phyloP scores from a whole-genome alignment of 163 green algal species.

The Chlorella variabilis region DNA sequence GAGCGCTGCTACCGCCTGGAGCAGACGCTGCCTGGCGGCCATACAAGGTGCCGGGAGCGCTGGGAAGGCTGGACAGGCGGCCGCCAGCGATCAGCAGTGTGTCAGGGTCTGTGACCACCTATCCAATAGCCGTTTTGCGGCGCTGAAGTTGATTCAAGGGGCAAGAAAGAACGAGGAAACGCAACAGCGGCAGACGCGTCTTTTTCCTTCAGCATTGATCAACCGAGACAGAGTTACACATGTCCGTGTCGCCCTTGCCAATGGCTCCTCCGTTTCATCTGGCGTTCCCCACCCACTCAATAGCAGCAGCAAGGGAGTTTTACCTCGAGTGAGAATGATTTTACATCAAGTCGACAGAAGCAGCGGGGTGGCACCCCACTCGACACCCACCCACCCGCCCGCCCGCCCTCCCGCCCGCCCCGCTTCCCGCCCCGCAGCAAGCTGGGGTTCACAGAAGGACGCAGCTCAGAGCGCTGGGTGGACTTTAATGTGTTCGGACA shows the following conservation, averaged over 20 bases:
- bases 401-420: background rate
- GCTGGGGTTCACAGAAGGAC: constrained; percentile 72
- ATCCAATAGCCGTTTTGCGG: too few relatives aligned
- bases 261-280: constrained; percentile 86
- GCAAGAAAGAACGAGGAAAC: too few relatives aligned
- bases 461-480: constrained; percentile 72
- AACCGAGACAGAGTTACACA: too few relatives aligned
- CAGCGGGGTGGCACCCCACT: too few relatives aligned
- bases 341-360: too few relatives aligned
- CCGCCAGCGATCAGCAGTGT: background rate
- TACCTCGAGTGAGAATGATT: constrained; percentile 75
- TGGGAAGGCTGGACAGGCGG: background rate
- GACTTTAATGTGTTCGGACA: constrained; percentile 75
- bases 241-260: too few relatives aligned
- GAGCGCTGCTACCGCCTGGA: background rate
- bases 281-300: constrained; percentile 81
- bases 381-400: background rate
- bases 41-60: background rate
- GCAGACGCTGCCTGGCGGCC: background rate
- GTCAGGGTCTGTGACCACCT: too few relatives aligned
- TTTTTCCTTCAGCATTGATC: too few relatives aligned
- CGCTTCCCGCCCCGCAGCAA: constrained; percentile 41
- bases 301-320: constrained; percentile 72
- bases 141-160: too few relatives aligned
- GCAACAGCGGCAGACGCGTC: too few relatives aligned